Evolutionary conservation across 495 filamentous ascomycete genomes (phyloP).

Genomic region (Daldinia caldariorum): DNA sequence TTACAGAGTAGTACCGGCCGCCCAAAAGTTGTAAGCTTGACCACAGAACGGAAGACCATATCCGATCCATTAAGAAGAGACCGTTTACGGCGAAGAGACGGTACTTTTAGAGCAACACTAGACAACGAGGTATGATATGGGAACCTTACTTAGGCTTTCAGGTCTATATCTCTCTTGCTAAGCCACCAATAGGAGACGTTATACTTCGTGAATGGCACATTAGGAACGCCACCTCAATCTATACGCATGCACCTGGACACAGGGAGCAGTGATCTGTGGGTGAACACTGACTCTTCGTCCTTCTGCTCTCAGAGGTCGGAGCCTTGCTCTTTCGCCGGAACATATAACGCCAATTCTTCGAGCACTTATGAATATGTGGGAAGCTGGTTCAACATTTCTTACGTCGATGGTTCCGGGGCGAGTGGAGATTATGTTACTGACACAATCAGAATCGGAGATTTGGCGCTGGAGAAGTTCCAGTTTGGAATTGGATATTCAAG

Average conservation of each 20-base stretch:
- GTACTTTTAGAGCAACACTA: conserved; percentile 52
- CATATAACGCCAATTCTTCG: conserved; percentile 77
- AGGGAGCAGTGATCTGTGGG: conserved; percentile 91
- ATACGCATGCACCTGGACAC: conserved; percentile 80
- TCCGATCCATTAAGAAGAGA: conserved; percentile 55
- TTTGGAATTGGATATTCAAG: conserved; percentile 88
- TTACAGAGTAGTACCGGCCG: conserved; percentile 39
- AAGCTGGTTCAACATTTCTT: conserved; percentile 87
- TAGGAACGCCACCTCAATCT: conserved; percentile 74
- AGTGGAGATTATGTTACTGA: conserved; percentile 86
- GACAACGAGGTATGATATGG: conserved; percentile 58
- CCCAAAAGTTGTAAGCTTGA: conserved; percentile 60
- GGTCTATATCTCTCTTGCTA: conserved; percentile 10
- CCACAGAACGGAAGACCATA: conserved; percentile 55
- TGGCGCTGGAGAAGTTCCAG: conserved; percentile 71
- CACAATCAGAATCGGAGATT: conserved; percentile 72
- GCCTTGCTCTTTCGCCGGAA: conserved; percentile 68
- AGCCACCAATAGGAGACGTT: conserved; percentile 61
- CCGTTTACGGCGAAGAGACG: conserved; percentile 56
- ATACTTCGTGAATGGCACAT: conserved; percentile 75
- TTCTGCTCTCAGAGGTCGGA: conserved; percentile 61
- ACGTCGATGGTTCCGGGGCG: conserved; percentile 86
- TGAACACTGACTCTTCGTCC: conserved; percentile 71
- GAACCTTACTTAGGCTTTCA: conserved; percentile 12
- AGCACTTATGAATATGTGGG: conserved; percentile 82